A percentile compares a stretch with the other conserved stretches of the same genome.
Conservation (phyloP, 2,329 filamentous ascomycete genomes). For the Albophoma yamanashiensis region DNA sequence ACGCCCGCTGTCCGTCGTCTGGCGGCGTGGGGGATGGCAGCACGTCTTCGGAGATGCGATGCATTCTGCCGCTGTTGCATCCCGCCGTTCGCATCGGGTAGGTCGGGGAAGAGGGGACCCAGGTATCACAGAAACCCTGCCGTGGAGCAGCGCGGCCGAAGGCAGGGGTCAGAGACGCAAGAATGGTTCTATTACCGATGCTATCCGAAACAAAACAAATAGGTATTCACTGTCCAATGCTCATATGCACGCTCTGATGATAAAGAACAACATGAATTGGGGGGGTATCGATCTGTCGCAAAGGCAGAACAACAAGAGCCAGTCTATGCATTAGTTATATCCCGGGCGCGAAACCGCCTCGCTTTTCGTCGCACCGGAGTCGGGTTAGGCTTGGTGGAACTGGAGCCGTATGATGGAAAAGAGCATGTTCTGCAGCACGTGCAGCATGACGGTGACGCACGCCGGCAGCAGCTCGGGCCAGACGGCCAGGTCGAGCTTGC, state of each 20-base stretch:
- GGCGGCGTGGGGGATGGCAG: background rate
- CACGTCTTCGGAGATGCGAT: background rate
- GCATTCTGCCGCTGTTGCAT: background rate
- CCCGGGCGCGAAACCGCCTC: background rate
- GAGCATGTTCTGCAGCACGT: slow-evolving; percentile 62
- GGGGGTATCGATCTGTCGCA: background rate
- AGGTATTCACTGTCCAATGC: background rate
- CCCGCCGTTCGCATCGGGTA: background rate
- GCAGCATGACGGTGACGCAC: slow-evolving; percentile 53
- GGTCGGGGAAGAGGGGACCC: background rate
- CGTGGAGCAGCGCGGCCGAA: background rate
- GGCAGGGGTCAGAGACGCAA: background rate
- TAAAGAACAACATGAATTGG: background rate
- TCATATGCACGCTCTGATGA: background rate
- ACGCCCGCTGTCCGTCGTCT: background rate
- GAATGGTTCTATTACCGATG: background rate
- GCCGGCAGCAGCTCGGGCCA: slow-evolving; percentile 60
- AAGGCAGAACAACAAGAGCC: background rate
- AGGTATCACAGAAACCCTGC: background rate
- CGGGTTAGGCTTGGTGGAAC: slow-evolving; percentile 26
- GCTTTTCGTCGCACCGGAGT: background rate
- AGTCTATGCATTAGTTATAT: background rate
- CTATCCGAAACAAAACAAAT: background rate
- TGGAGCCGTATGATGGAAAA: slow-evolving; percentile 58
- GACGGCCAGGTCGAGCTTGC: slow-evolving; percentile 50